Evolutionary conservation across 2,329 filamentous ascomycete genomes (phyloP), one percentile per base, ranked within the genome.

Genomic region (Pseudogymnoascus sp.): DNA sequence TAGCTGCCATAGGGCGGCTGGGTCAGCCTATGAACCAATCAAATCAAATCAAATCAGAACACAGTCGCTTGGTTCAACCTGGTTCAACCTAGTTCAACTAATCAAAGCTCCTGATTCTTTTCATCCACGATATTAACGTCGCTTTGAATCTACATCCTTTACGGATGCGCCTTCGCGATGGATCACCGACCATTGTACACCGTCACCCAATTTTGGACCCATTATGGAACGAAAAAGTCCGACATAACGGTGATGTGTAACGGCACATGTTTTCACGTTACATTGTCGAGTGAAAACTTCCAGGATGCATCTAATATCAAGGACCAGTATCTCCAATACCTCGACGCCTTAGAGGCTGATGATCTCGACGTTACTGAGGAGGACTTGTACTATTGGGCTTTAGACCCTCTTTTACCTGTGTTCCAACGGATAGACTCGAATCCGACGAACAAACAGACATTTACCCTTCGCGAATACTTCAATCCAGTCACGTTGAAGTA

Each of bases 241-340:
- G 37, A 40, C 7, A 40, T 40, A 40, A 40, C 37, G n/a, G 37
- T 40, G 37, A 40, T 40, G 37, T 40, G 37, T 16, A 40, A 64
- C 42, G 64, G 54, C 47, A 66, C 64, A 62, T 64, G 67, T 42
- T 67, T 68, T 64, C 65, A 66, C 34, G 66, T 68, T 54, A 66
- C 18, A 10, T 62, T 67, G 16, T 29, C 45, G 16, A 45, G 63
- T 11, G 62, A 66, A 59, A 67, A 67, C 54, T 64, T 67, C 39
- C 62, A 61, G 16, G 39, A 62, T 14, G 65, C 63, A 59, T 60
- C 67, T 57, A 7, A 31, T 16, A 64, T 68, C 60, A 62, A 63
- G 60, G 18, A 66, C 14, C 26, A 66, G 63, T 68, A 68, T 60
- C 64, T 68, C 37, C 23, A 62, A 34, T 66, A 65, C 37, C 60